phyloP scores from a whole-genome alignment of 1,284 basidiomycete genomes.

The Trichosporon coremiiforme region DNA sequence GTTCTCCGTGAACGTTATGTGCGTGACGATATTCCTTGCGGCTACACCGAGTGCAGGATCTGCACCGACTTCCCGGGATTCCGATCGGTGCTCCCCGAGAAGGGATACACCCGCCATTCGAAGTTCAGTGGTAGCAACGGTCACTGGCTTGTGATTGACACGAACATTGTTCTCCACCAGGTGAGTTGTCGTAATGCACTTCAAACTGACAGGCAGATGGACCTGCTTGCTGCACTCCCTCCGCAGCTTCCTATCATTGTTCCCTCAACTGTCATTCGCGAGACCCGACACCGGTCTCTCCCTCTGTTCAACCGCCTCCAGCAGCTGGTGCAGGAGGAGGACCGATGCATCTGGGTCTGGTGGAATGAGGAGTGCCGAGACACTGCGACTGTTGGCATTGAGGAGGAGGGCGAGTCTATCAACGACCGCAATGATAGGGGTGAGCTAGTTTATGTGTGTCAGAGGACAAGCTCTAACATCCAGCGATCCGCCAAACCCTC shows the following conservation, averaged over 20 bases:
- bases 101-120: slow-evolving; percentile 62
- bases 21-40: slow-evolving; percentile 90
- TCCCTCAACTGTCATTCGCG: slow-evolving; percentile 92
- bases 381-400: slow-evolving; percentile 45
- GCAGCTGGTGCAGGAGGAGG: slow-evolving; percentile 75
- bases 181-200: slow-evolving; percentile 55
- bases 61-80: slow-evolving; percentile 60
- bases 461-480: slow-evolving; percentile 11
- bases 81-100: slow-evolving; percentile 59
- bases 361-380: slow-evolving; percentile 85
- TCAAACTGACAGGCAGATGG: slow-evolving; percentile 69
- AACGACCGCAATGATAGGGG: slow-evolving; percentile 93
- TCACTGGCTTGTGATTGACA: slow-evolving; percentile 89
- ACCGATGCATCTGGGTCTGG: slow-evolving; percentile 76
- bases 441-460: slow-evolving; percentile 52
- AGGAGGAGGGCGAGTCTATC: slow-evolving; percentile 57
- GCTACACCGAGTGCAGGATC: slow-evolving; percentile 69
- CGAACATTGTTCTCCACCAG: slow-evolving; percentile 92
- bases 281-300: slow-evolving; percentile 91
- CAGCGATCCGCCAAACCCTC: slow-evolving; percentile 80
- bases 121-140: slow-evolving; percentile 53
- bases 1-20: slow-evolving; percentile 95
- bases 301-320: slow-evolving; percentile 91
- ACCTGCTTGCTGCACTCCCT: slow-evolving; percentile 80
- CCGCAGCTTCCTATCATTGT: slow-evolving; percentile 74